Evolutionary conservation across 176 grass and related monocot genomes (phyloP), one percentile per base, ranked within the genome.

Genomic region (Themeda triandra): DNA sequence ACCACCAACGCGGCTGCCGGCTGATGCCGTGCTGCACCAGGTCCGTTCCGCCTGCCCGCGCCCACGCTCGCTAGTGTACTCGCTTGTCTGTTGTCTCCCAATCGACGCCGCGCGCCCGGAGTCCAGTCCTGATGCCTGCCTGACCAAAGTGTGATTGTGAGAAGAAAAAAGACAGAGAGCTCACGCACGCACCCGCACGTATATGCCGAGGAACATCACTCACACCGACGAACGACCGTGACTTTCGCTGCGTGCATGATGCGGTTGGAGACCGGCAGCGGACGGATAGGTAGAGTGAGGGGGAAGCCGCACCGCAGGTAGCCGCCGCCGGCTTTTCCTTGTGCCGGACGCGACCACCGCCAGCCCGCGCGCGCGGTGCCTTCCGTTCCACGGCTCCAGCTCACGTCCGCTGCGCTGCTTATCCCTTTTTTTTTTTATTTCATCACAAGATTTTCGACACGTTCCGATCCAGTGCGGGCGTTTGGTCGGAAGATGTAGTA

Each of bases 271-370:
- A 69, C 66, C 13, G 12, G 23, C 30, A 31, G 63, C 1, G 2
- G 1, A 10, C 8, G 8, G 39, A 40, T 37, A 12, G 40, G 40
- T 42, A 11, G 74, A 79, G 75, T 79, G 76, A 63, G 8, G 64
- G 30, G 36, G 74, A 85, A 69, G 83, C 75, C 74, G 66, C 45
- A 21, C 63, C 5, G 10, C 10, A 1, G 3, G 42, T 12, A 3
- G 4, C 45, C 4, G 45, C 14, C 45, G 45, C 24, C 30, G 13
- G 63, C 75, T 86, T 86, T 86, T 86, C 5, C 76, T 64, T 86
- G 67, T 1, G 54, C 84, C 21, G 54, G 66, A 73, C 53, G 67
- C 84, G 56, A 75, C 40, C 70, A 58, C 36, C 56, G 37, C 40
- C 35, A 18, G 25, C 59, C 10, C 33, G 23, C 35, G 35, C 35